These are phyloP conservation scores for Nematocida sp. DNA, from an alignment of 371 early-diverging fungal genomes.

Conservation along the genomic window DNA sequence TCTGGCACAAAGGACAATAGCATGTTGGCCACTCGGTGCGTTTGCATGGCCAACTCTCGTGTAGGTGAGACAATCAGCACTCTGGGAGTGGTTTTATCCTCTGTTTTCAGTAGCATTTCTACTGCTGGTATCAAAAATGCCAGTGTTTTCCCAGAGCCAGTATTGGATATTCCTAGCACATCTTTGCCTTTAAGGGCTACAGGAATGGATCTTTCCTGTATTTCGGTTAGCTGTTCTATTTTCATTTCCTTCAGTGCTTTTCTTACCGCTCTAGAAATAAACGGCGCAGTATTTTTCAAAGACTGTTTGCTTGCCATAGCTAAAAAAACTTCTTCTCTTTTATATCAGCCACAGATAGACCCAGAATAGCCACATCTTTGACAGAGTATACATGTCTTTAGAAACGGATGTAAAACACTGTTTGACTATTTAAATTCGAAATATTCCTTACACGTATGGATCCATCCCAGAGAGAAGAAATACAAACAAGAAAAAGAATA, in stretches of 20 bases:
- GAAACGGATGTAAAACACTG: no score
- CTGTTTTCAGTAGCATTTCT: constrained; percentile 27
- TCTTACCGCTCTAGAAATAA: constrained; percentile 21
- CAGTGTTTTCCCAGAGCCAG: constrained; percentile 64
- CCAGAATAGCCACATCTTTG: no score
- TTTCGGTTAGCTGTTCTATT: constrained; percentile 36
- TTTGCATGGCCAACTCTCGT: constrained; percentile 50
- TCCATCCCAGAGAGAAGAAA: not conserved
- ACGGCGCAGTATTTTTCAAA: constrained; percentile 25
- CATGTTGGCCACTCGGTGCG: constrained; percentile 66
- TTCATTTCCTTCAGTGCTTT: constrained; percentile 13
- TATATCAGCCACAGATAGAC: no score
- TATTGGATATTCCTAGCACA: constrained; percentile 57
- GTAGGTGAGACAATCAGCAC: constrained; percentile 54
- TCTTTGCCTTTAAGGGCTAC: constrained; percentile 47
- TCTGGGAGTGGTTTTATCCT: constrained; percentile 65
- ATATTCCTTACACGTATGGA: not conserved
- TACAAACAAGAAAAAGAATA: constrained; percentile 8
- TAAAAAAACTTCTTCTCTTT: constrained; percentile 31
- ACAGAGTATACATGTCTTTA: no score
- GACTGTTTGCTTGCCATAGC: constrained; percentile 6
- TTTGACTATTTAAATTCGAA: not conserved
- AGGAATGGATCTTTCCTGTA: constrained; percentile 56
- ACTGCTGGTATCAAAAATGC: constrained; percentile 59
- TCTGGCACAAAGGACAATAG: constrained; percentile 82